Evolutionary conservation across 305 asterid species (phyloP), one percentile per base, ranked within the genome.

Genomic region (Withania somnifera): DNA sequence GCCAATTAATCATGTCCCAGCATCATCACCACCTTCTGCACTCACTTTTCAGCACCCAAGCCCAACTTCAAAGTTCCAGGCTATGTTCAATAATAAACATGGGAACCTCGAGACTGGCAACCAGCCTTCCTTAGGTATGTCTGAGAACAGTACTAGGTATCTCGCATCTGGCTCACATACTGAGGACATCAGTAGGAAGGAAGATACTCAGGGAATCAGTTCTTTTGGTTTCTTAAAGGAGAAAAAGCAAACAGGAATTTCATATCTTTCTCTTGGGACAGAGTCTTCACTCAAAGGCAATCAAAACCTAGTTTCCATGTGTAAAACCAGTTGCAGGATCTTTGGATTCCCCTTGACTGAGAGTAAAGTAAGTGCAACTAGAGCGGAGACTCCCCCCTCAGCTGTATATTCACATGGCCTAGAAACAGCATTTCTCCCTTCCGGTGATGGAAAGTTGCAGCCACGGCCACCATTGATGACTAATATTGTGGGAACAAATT

Each of bases 331-430:
- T 79, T 91, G 97, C 92, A 84, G 95, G 88, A 90, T 95, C 69
- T 95, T 95, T 58, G 98, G 98, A 9, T 93, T 96, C 83, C 87
- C 99, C 7, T 84, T 96, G 81, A 89, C 94, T 0, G 98, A 93
- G 87, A 96, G 92, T 51, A 76, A 76, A 15, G 83, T 82, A 71
- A 79, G 76, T 51, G 52, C 87, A 26, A 36, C 88, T 50, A 84
- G 75, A 80, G 89, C 30, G 11, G 91, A 86, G 64, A 68, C 42
- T 78, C 83, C 85, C 61, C 51, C 82, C 56, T 85, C 84, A 42
- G 79, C 87, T 13, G 52, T 82, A 15, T 64, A 84, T 36, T 53
- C 85, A 24, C 84, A 40, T 30, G 83, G 78, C 73, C 87, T 20
- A 30, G 88, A 83, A 47, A 84, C 85, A 9, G 63, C 75, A 63